Evolutionary conservation across 306 rosid species (phyloP), one percentile per base, ranked within the genome.

Genomic region (Dryas drummondii): DNA sequence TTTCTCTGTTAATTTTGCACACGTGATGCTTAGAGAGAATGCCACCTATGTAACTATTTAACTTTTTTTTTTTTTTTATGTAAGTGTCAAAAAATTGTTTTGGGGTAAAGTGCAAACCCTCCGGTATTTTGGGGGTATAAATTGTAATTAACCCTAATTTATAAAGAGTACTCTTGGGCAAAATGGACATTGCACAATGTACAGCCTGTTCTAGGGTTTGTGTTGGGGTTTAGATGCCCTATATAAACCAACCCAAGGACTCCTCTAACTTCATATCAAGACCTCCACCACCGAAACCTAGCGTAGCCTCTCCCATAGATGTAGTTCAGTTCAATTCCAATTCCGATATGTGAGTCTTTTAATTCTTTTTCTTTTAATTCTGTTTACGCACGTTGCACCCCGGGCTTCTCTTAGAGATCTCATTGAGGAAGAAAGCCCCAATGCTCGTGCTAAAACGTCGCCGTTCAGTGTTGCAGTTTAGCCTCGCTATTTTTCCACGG

Each of bases 381-480:
- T 17, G 0, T 3, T 58, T 58, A 51, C 51, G 91, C 91, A 81
- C 84, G 84, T 64, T 47, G 82, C 81, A 81, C 84, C 89, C 89
- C 88, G 91, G 91, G 89, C 89, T 85, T 70, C 86, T 73, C 87
- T 71, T 85, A 85, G 51, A 40, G 13, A 4, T 49, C 9, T 44
- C 54, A 11, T 1, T 85, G 89, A 85, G 66, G 87, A 65, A 17
- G 86, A 74, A 83, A 76, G 91, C 89, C 91, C 91, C 89, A 83
- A 72, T 76, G 83, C 86, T 65, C 82, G 88, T 85, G 91, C 91
- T 71, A 88, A 4, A 83, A 9, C 73, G 56, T 3, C 72, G 84
- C 73, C 89, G 87, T 81, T 81, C 37, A 78, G 89, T 88, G 91
- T 88, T 88, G 87, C 91, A 88, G 91, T 66, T 79, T 77, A 57